Evolutionary conservation across 2,329 filamentous ascomycete genomes (phyloP), one percentile per base, ranked within the genome.

Genomic region (Stachybotrys elegans): DNA sequence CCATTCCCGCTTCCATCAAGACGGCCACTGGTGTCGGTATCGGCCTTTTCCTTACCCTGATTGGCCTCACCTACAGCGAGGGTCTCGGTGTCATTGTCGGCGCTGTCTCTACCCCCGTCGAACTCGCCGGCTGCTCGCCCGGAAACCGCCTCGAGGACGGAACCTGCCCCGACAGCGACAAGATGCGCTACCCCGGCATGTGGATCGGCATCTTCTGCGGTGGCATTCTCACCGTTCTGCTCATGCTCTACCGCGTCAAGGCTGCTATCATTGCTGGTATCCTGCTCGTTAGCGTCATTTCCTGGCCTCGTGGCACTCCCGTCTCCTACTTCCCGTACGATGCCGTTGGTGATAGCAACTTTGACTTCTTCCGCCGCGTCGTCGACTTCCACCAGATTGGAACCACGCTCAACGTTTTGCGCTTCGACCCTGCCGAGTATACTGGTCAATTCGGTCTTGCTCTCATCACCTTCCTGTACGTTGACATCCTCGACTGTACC

Each of bases 161-260:
- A 9, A 56, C 79, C 6, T 93, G 88, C 60, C 77, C 78, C 0
- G 68, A 70, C 40, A 66, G 57, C 27, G 71, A 78, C 43, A 90
- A 90, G 74, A 92, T 95, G 88, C 81, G 87, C 48, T 88, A 78
- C 57, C 86, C 88, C 1, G 81, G 84, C 20, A 80, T 94, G 78
- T 95, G 89, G 89, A 75, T 94, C 42, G 89, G 88, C 29, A 90
- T 94, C 55, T 93, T 94, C 71, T 87, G 85, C 53, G 88, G 88
- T 35, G 88, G 88, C 48, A 76, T 94, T 50, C 68, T 94, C 40
- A 94, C 88, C 1, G 83, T 84, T 23, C 69, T 93, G 51, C 70
- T 94, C 43, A 86, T 92, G 83, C 78, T 91, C 71, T 94, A 89
- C 64, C 83, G 88, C 17, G 80, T 94, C 64, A 92, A 92, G 68